A percentile compares a stretch with the other conserved stretches of the same genome.
Evolutionary conservation across 257 asterid genomes (phyloP).

Genomic region (Solanum tarapatanum): DNA sequence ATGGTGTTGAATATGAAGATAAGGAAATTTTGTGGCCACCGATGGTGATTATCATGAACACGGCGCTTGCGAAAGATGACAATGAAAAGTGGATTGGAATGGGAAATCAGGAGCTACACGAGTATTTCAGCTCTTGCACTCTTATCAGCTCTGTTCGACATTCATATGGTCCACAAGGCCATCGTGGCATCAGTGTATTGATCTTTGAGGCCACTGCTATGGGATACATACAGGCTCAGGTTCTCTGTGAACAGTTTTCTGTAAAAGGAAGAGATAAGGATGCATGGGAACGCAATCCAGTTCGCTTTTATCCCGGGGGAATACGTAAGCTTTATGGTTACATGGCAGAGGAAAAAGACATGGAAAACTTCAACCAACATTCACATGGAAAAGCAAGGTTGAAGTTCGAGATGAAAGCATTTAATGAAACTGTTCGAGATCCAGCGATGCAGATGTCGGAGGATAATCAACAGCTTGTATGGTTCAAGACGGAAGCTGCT

Average conservation of each 20-base stretch:
- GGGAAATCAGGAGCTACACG: not conserved
- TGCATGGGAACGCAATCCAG: not conserved
- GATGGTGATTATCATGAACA: not conserved
- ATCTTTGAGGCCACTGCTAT: not conserved
- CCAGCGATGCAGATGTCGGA: not conserved
- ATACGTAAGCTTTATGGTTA: not conserved
- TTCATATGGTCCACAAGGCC: not conserved
- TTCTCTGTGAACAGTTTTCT: not conserved
- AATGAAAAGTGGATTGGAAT: not conserved
- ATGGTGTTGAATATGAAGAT: not conserved
- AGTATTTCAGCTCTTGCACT: not conserved
- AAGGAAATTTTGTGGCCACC: not conserved
- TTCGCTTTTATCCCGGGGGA: not conserved
- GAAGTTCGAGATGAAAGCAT: not conserved
- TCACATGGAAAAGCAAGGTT: not conserved
- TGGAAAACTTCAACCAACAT: not conserved
- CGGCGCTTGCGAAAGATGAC: not conserved
- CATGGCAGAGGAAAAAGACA: not conserved
- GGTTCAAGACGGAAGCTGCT: not conserved
- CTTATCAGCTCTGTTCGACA: not conserved
- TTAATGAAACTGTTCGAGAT: not conserved
- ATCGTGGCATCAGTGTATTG: not conserved
- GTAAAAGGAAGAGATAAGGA: not conserved
- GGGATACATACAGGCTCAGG: not conserved
- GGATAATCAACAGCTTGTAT: not conserved